Evolutionary conservation across 2,329 filamentous ascomycete species (phyloP).

Genomic region (Hypomyces rosellus): DNA sequence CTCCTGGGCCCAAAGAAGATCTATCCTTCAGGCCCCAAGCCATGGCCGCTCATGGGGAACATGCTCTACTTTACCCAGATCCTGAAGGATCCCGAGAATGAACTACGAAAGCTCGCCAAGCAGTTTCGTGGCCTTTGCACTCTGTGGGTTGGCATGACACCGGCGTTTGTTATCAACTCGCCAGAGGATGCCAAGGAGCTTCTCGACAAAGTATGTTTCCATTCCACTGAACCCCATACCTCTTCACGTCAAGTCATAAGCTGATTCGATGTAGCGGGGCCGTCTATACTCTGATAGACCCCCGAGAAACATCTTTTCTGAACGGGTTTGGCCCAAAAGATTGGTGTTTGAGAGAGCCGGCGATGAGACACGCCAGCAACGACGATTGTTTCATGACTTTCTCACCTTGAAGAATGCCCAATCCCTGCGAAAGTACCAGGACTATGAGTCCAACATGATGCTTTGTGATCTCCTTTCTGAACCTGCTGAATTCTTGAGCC

Average conservation of each 20-base stretch:
- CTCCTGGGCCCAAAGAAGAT: not conserved
- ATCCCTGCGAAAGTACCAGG: not conserved
- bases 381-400: not conserved
- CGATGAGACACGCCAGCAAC: not conserved
- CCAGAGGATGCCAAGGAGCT: not conserved
- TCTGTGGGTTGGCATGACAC: not conserved
- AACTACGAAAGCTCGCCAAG: not conserved
- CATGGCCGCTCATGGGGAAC: not conserved
- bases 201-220: not conserved
- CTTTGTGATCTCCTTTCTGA: not conserved
- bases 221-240: not conserved
- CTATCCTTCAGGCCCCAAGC: not conserved
- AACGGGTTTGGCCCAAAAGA: not conserved
- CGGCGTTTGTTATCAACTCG: not conserved
- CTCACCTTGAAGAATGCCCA: not conserved
- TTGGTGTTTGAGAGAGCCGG: not conserved
- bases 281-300: not conserved
- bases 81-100: not conserved
- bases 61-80: not conserved
- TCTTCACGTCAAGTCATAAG: not conserved
- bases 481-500: not conserved
- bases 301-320: not conserved
- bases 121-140: slow-evolving; percentile 1
- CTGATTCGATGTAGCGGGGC: not conserved
- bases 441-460: slow-evolving; percentile 1